Conservation (phyloP, 179 eudicot genomes). For the Beta lomatogona region DNA sequence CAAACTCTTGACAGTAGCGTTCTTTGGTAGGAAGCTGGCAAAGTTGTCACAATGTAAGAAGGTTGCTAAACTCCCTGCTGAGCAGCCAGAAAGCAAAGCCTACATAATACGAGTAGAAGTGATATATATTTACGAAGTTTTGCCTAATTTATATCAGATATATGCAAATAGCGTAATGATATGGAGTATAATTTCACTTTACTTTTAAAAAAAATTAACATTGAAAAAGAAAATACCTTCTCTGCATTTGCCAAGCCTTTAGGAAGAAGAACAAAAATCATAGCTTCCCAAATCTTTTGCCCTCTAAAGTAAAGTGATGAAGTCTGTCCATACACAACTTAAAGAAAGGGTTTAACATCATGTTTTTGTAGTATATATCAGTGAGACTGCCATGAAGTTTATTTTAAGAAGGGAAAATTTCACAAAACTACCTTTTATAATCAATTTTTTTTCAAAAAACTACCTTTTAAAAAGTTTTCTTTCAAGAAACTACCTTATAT, state of each 20-base stretch:
- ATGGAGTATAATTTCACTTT: no score
- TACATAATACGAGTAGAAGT: conserved; percentile 23
- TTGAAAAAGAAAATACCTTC: conserved; percentile 48
- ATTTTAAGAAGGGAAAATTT: not conserved
- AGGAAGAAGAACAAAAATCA: conserved; percentile 82
- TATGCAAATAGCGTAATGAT: no score
- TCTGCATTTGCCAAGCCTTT: conserved; percentile 69
- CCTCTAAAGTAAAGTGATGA: conserved; percentile 82
- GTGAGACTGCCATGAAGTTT: not conserved
- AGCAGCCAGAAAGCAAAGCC: conserved; percentile 95
- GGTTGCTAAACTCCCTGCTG: conserved; percentile 92
- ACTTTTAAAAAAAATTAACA: no score
- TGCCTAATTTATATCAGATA: no score
- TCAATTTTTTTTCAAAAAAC: no score
- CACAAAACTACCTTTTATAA: no score
- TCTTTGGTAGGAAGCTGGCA: conserved; percentile 62
- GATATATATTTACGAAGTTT: no score
- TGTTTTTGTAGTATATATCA: not conserved
- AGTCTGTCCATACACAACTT: conserved; percentile 13
- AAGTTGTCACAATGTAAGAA: conserved; percentile 84
- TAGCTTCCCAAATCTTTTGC: conserved; percentile 87
- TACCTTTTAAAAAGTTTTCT: no score
- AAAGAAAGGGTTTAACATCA: not conserved
- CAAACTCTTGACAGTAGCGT: conserved; percentile 75
- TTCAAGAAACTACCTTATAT: no score